Base-by-base conservation (phyloP, 805 yeast genomes). In the Spathaspora gorwiae region DNA sequence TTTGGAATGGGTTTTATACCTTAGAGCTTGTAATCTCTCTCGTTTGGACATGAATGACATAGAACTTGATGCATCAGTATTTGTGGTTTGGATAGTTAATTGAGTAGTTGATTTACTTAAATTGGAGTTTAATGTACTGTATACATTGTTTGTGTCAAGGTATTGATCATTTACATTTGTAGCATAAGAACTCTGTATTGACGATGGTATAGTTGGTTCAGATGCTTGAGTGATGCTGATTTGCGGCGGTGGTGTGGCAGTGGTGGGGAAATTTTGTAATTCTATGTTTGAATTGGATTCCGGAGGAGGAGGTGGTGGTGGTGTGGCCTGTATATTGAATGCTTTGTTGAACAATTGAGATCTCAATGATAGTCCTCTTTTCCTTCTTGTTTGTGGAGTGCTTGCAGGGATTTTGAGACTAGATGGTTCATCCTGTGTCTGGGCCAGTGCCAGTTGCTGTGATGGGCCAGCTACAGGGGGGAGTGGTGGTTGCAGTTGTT, bases 341-440 rank as follows among this genome's bases (percentile, higher is more conserved):
- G 70, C 59, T 48, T 72, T 79, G 56, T 73, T 79, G 64, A 84
- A 75, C 40, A 84, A 68, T 64, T 84, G 89, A 0, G 86, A 72
- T 48, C 90, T 70, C 45, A 84, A 61, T 7, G 87, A 81, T 48
- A 81, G 79, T 0, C 90, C 90, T 54, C 90, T 63, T 49, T 74
- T 76, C 50, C 87, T 66, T 29, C 75, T 65, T 6, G 54, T 40
- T 31, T 51, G 60, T 7, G 53, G 55, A 3, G 54, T 50, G n/a
- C 40, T 47, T 6, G 57, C 52, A 15, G 39, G 24, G 10, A 26
- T 30, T 12, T n/a, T 9, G 2, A 36, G 15, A 8, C 26, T 19
- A 26, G 31, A 6, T 10, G 15, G 11, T 7, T 36, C 31, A 24
- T 36, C 31, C 14, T 29, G 24, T 14, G 31, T 35, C 7, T 30